Conservation (phyloP, 2,329 filamentous ascomycete genomes). For the Ophiobolus disseminans region DNA sequence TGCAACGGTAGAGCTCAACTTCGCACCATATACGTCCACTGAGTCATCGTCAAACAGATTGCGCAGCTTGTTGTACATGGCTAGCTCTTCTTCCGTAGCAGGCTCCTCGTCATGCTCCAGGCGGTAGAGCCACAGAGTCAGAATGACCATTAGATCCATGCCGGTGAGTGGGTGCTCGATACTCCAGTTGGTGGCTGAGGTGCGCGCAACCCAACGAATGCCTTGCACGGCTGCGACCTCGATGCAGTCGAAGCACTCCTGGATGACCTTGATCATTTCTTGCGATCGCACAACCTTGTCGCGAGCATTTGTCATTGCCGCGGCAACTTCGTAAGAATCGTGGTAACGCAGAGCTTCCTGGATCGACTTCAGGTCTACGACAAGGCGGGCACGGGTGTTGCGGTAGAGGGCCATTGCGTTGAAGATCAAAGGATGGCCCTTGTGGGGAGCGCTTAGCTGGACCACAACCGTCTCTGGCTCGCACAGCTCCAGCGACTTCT, state of each 20-base stretch:
- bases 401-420: constrained; percentile 98
- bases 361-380: constrained; percentile 94
- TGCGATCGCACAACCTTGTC: constrained; percentile 93
- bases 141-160: constrained; percentile 95
- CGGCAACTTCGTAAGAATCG: constrained; percentile 94
- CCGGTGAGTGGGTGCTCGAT: constrained; percentile 97
- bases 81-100: constrained; percentile 80
- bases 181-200: constrained; percentile 98
- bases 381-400: constrained; percentile 87
- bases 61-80: constrained; percentile 92
- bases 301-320: constrained; percentile 92
- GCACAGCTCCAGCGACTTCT: constrained; percentile 91
- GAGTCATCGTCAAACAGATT: constrained; percentile 90
- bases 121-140: constrained; percentile 97
- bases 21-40: constrained; percentile 78
- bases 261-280: constrained; percentile 98
- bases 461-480: constrained; percentile 90
- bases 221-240: constrained; percentile 94
- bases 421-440: constrained; percentile 95
- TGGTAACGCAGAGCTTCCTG: constrained; percentile 97
- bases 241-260: constrained; percentile 97
- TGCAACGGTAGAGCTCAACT: constrained; percentile 93
- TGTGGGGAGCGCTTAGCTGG: constrained; percentile 90
- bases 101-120: constrained; percentile 98
- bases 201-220: constrained; percentile 97